These are phyloP conservation scores for Rosa multiflora DNA, from an alignment of 306 rosid species.

Conservation along the genomic window DNA sequence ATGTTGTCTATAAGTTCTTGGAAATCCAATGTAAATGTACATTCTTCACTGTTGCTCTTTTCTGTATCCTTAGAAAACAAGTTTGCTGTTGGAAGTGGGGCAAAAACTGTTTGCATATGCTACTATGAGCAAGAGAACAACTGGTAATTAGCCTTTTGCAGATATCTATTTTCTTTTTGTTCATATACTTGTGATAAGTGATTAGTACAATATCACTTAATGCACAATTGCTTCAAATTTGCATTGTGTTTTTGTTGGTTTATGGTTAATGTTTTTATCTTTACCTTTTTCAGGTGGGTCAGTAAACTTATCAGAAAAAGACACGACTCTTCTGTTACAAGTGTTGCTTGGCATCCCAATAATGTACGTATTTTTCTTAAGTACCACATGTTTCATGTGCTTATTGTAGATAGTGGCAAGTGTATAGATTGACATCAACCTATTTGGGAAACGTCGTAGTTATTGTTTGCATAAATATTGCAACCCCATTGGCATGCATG, in stretches of 20 bases:
- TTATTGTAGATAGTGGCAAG: neutral
- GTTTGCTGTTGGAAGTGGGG: constrained; percentile 98
- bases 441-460: neutral
- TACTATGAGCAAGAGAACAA: constrained; percentile 97
- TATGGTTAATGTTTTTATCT: constrained; percentile 8
- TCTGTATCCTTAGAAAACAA: constrained; percentile 67
- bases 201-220: neutral
- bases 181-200: neutral
- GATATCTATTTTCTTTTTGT: neutral
- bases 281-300: constrained; percentile 81
- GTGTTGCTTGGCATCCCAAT: constrained; percentile 96
- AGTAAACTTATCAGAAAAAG: constrained; percentile 94
- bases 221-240: neutral
- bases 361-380: constrained; percentile 53
- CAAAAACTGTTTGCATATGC: constrained; percentile 92
- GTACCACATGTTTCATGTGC: neutral
- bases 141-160: constrained; percentile 47
- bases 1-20: neutral
- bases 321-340: constrained; percentile 89
- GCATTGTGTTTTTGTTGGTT: neutral
- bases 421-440: neutral
- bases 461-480: neutral
- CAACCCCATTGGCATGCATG: neutral
- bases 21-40: neutral
- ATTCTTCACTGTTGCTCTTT: constrained; percentile 3